phyloP scores from a whole-genome alignment of 2,329 filamentous ascomycete genomes.

The Ophiostoma piceae region DNA sequence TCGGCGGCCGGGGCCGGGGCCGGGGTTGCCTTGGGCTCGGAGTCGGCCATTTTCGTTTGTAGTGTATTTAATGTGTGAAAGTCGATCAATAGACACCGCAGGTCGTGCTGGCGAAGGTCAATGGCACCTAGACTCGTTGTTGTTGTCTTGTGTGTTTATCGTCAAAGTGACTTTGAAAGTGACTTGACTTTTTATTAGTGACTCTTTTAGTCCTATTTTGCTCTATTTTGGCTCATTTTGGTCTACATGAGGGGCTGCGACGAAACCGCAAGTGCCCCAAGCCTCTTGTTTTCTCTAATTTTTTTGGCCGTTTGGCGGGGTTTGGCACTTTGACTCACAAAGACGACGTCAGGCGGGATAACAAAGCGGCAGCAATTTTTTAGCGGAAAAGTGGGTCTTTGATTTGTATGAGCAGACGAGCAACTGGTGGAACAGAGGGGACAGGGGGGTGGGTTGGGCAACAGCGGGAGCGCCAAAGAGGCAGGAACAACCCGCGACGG shows the following conservation, averaged over 20 bases:
- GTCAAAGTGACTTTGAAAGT: neutral
- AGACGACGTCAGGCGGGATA: slow-evolving; percentile 1
- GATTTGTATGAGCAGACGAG: neutral
- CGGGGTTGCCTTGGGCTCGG: slow-evolving; percentile 19
- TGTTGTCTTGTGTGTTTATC: neutral
- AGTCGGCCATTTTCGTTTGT: slow-evolving; percentile 26
- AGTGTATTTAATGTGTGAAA: no score
- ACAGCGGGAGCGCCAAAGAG: slow-evolving; percentile 11
- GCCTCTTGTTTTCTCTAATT: neutral
- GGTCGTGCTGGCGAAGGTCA: neutral
- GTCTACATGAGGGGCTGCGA: slow-evolving; percentile 17
- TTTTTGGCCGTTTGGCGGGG: slow-evolving; percentile 17
- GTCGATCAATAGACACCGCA: neutral
- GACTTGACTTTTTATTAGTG: slow-evolving; percentile 9
- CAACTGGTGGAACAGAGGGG: neutral
- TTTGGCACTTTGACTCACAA: slow-evolving; percentile 26
- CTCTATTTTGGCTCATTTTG: slow-evolving; percentile 5
- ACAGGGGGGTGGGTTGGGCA: slow-evolving; percentile 10
- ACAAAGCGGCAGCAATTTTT: slow-evolving; percentile 15
- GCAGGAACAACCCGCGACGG: slow-evolving; percentile 12
- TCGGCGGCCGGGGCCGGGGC: slow-evolving; percentile 19
- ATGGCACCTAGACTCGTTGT: neutral
- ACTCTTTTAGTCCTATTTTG: slow-evolving; percentile 2
- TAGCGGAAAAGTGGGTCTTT: slow-evolving; percentile 9
- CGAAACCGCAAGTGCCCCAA: slow-evolving; percentile 8